phyloP scores from a whole-genome alignment of 108 stramenopile species.

The Cyclotella sp. region DNA sequence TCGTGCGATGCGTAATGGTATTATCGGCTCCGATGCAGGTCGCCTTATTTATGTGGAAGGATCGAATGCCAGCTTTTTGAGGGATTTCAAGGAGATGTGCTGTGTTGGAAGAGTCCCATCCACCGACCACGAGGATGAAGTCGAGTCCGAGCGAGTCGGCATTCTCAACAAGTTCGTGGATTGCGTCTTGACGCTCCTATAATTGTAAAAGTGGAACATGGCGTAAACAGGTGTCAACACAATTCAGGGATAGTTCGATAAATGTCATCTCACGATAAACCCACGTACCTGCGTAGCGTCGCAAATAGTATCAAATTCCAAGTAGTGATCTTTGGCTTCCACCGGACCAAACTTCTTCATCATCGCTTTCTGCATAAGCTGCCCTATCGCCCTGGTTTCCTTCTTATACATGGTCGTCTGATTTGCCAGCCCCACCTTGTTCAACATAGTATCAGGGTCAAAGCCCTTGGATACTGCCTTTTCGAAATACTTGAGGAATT shows the following conservation, averaged over 20 bases:
- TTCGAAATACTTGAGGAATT: conserved; percentile 87
- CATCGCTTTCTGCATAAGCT: conserved; percentile 91
- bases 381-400: conserved; percentile 95
- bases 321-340: conserved; percentile 82
- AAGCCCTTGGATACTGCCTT: conserved; percentile 93
- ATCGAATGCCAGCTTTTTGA: conserved; percentile 75
- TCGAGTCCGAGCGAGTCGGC: conserved; percentile 71
- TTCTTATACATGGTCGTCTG: conserved; percentile 99
- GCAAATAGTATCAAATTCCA: conserved; percentile 97
- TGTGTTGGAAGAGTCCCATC: conserved; percentile 98
- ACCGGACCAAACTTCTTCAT: conserved; percentile 91
- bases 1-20: conserved; percentile 86
- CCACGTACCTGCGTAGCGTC: conserved; percentile 93
- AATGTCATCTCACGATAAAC: not conserved
- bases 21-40: conserved; percentile 91
- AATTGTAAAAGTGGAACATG: not conserved
- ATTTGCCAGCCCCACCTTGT: conserved; percentile 95
- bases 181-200: conserved; percentile 94
- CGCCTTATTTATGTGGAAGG: conserved; percentile 94
- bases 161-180: conserved; percentile 89
- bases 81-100: conserved; percentile 96
- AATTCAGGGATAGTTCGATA: too few relatives aligned
- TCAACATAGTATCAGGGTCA: conserved; percentile 94
- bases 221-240: not conserved
- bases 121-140: conserved; percentile 96